A percentile compares a stretch with the other conserved stretches of the same genome.
Evolutionary conservation across 2,329 filamentous ascomycete genomes (phyloP).

Genomic region (Clonostachys chloroleuca): DNA sequence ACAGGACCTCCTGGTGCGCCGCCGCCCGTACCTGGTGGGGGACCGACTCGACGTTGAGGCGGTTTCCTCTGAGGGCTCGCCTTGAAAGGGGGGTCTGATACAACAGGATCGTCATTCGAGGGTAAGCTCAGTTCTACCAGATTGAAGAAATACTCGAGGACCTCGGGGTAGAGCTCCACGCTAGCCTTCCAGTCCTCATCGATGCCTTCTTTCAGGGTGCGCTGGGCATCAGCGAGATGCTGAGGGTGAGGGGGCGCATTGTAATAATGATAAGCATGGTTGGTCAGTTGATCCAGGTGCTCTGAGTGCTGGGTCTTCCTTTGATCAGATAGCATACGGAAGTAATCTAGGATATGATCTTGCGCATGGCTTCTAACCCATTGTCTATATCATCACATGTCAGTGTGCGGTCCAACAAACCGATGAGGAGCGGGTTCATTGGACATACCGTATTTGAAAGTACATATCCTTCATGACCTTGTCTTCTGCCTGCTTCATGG

Average conservation of each 20-base stretch:
- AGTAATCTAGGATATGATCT: slow-evolving; percentile 65
- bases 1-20: background rate
- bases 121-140: slow-evolving; percentile 65
- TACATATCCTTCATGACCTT: slow-evolving; percentile 61
- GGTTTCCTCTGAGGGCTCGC: slow-evolving; percentile 43
- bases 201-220: slow-evolving; percentile 65
- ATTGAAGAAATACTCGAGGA: slow-evolving; percentile 77
- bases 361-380: slow-evolving; percentile 64
- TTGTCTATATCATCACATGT: slow-evolving; percentile 27
- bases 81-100: slow-evolving; percentile 57
- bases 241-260: slow-evolving; percentile 52
- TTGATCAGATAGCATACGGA: slow-evolving; percentile 54
- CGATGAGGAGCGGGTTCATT: slow-evolving; percentile 1
- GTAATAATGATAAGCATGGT: slow-evolving; percentile 54
- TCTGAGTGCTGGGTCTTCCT: slow-evolving; percentile 52
- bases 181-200: slow-evolving; percentile 75
- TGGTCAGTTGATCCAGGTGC: slow-evolving; percentile 51
- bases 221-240: slow-evolving; percentile 61
- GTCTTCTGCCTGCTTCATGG: slow-evolving; percentile 58
- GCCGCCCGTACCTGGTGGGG: slow-evolving; percentile 26
- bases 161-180: slow-evolving; percentile 73
- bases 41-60: slow-evolving; percentile 27
- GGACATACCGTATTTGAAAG: slow-evolving; percentile 56
- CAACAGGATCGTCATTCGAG: slow-evolving; percentile 52
- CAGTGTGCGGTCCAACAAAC: background rate